Base-by-base conservation (phyloP, 208 protist genomes). In the Herpetomonas tarakana region DNA sequence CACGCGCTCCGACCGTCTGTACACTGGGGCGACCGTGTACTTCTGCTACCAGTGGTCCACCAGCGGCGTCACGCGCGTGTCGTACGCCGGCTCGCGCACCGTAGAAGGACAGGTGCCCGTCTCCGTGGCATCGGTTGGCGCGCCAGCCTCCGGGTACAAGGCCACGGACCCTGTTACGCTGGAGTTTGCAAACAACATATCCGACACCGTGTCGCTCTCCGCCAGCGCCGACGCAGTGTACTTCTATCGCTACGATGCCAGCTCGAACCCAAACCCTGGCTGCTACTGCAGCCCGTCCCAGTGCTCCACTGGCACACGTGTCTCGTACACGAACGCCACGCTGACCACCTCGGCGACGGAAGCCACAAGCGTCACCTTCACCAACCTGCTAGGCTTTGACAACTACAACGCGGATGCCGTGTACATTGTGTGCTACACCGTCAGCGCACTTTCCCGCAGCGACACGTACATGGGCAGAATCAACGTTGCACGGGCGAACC, bases 361-460 rank as follows among this genome's bases (percentile, higher is more conserved):
- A 2, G 60, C 78, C 9, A 58, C 58, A 16, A 76, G 61, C 58
- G 62, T 62, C 31, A 28, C 53, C 41, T 83, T 74, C 71, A 73
- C 57, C 50, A 68, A 65, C 24, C 60, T 75, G 1, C 60, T 58
- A 16, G 91, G 91, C 50, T 93, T 96, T 66, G 62, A 72, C 59
- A 92, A 93, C 69, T 89, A 92, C 63, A 63, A 70, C 71, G 83
- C 60, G 60, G 50, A 54, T 54, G 77, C 86, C 52, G 67, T 82
- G 41, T 96, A 93, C 62, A 55, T 89, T 11, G 75, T 90, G 19
- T 96, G 91, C 71, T 96, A 96, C 72, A 52, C 44, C 38, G 65
- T 35, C 9, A 68, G 60, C 18, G 56, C 73, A 24, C 52, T 68
- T 1, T 45, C 25, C 2, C 38, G 18, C n/a, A 45, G 65, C 7